Base-by-base conservation (phyloP, 2,329 filamentous ascomycete species). In the Cercospora berteroae region DNA sequence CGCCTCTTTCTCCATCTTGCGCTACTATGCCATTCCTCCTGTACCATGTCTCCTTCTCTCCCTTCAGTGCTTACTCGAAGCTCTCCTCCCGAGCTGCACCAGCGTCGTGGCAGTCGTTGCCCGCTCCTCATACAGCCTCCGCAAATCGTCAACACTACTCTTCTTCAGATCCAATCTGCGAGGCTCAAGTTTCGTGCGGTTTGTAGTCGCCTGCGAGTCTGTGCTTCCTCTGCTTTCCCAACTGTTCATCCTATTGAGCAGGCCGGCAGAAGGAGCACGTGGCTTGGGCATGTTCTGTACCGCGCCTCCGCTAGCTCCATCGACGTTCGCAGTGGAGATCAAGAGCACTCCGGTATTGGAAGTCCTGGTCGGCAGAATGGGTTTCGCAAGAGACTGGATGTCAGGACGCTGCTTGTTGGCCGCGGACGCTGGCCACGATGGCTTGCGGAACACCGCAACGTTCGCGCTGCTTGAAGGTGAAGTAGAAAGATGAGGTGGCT, bases 61-160 rank as follows among this genome's bases (percentile, higher is more conserved):
- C 18, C 10, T 13, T 58, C 62, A 70, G 25, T 65, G 64, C 31
- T 63, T 59, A 50, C 64, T 67, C 44, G 63, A 68, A 18, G 61
- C 57, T 31, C 70, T 67, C 60, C 71, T 66, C 12, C 66, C 68
- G 2, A 66, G 56, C 25, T 62, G 65, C 20, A 64, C 70, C 27
- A 76, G 44, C 20, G 69, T 69, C 36, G 71, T 65, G 9, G 69
- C 81, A 13, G 81, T 80, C 2, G 77, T 79, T 7, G 79, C 80
- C 55, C 82, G 73, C 71, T 84, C 82, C 71, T 84, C 83, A 67
- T 83, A 84, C 63, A 84, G 71, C 69, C 80, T 73, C 63, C 82
- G 74, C 67, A 84, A 69, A 73, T 84, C 81, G 56, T 84, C 82
- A 4, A 84, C 83, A 18, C 78, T 80, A 57, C 79, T 75, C 70